Evolutionary conservation across 768 basidiomycete species (phyloP), one percentile per base, ranked within the genome.

Genomic region (Nidula microcarpa): DNA sequence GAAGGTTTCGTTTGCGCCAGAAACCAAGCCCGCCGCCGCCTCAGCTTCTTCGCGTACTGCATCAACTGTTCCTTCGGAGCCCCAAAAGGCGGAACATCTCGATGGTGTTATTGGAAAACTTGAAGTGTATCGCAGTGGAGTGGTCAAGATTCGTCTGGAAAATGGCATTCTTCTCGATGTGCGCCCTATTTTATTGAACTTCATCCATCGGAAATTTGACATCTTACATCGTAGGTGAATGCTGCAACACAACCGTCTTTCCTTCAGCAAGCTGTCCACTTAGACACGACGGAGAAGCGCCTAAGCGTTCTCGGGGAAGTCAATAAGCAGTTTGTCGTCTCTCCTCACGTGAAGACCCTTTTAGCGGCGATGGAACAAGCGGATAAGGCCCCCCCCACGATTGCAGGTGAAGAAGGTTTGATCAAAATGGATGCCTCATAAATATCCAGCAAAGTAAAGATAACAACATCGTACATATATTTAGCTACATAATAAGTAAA

Each of bases 121-220:
- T 41, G 91, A 94, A 61, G 77, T 96, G 1, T 92, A 94, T 67
- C 81, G 80, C 50, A 94, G 87, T 60, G 94, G 94, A 5, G 77
- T 81, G 8, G 87, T 94, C 52, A 95, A 92, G 69, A 90, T 97
- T 76, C 86, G 90, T 17, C 69, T 97, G 23, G 78, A 77, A 3
- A 86, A 94, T 56, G 89, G 82, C 34, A 91, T 94, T 36, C 70
- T 96, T 10, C 74, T 96, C 64, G 88, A 95, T 64, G 94, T 94
- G 14, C 44, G 13, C 18, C 30, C 39, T 32, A 10, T 53, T 47
- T 41, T 52, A 30, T 32, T 49, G 10, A 32, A 47, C 36, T 52
- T 37, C 5, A 18, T 33, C 14, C 53, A 55, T 35, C 55, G 23
- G 23, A 23, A 23, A 39, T 39, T 36, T 52, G 5, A 62, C 10